Evolutionary conservation across 495 filamentous ascomycete species (phyloP), one percentile per base, ranked within the genome.

Genomic region (Hyaloscypha finlandica): DNA sequence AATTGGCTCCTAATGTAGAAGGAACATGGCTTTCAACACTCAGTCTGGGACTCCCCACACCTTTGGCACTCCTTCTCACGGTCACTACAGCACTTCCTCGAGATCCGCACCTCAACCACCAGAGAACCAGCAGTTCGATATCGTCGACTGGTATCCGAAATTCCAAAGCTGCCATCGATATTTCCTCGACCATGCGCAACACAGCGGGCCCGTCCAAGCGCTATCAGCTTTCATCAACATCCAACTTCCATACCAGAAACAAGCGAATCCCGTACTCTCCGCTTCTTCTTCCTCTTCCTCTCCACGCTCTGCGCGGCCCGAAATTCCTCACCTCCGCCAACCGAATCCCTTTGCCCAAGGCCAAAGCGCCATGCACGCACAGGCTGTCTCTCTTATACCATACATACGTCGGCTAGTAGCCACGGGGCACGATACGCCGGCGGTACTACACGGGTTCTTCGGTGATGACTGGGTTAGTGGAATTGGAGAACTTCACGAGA

Each of bases 141-240:
- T 97, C 65, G 87, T 97, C 75, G 90, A 92, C 65, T 99, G 95
- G 95, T 91, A 96, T 74, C 92, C 93, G 19, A 87, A 89, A 59
- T 97, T 97, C 77, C 92, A 94, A 75, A 92, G 87, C 70, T 99
- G 95, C 77, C 91, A 94, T 67, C 86, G 87, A 48, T 97, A 96
- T 81, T 99, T 99, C 79, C 81, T 97, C 71, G 92, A 97, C 73
- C 88, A 94, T 75, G 92, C 93, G 6, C 95, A 98, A 74, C 91
- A 96, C 78, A 89, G 86, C 66, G 85, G 82, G 45, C 84, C 88
- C 48, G 90, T 96, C 22, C 94, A 97, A 78, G 92, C 93, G 25
- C 83, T 98, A 59, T 92, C 94, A 19, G 91, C 94, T 25, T 95
- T 94, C 76, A 78, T 97, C 79, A 99, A 99, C 77, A 92, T 92